Base-by-base conservation (phyloP, 129 eudicot genomes). In the Centella asiatica region DNA sequence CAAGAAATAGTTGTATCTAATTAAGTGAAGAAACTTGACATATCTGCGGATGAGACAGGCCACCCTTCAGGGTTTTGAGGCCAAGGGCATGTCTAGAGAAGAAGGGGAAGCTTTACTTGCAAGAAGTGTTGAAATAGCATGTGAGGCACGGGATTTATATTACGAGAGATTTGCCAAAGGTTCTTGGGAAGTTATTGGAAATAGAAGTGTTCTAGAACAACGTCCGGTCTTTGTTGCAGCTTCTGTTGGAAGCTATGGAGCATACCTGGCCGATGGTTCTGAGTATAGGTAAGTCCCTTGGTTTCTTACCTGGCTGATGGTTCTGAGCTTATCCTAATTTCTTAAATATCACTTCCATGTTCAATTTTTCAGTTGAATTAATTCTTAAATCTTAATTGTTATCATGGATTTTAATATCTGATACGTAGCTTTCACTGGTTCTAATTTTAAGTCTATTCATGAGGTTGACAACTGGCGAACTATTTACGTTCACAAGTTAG, bases 241-340 rank as follows among this genome's bases (percentile, higher is more conserved):
- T 44, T 89, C 95, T 18, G 90, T 85, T 7, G 97, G 97, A 27
- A 89, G 97, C 75, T 89, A 82, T 77, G 97, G 97, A 33, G 97
- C 97, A 49, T 89, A 89, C 81, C 76, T 89, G 9, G 90, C 95
- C 12, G 97, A 89, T 76, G 97, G 97, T 26, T 85, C 97, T 27
- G 97, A 89, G 65, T 89, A 89, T 75, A 85, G 85, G 97, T 83
- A 29, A 33, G 62, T 12, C n/a, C n/a, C n/a, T n/a, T n/a, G n/a
- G n/a, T n/a, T n/a, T n/a, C n/a, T n/a, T n/a, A n/a, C n/a, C n/a
- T n/a, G n/a, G n/a, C n/a, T n/a, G n/a, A n/a, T 8, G 28, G 20
- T 58, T 19, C 29, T 58, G 10, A 4, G 9, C 34, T 58, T 28
- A 58, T 40, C n/a, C 14, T 1, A 24, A 19, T n/a, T n/a, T 33